phyloP scores from a whole-genome alignment of 805 yeast species.

The Ogataea parapolymorpha region DNA sequence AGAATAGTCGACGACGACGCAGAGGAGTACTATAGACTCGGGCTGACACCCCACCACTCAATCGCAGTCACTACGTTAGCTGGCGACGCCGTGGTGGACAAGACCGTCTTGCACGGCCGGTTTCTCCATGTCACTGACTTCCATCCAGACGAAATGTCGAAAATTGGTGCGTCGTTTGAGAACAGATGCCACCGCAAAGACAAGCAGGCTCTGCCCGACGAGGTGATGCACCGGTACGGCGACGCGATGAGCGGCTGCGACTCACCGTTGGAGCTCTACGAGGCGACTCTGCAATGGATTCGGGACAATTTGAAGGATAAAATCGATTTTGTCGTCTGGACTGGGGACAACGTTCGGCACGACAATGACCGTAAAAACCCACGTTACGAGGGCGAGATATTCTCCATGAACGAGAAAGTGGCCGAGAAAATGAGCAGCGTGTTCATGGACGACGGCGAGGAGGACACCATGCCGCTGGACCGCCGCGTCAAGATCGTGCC shows the following conservation, averaged over 20 bases:
- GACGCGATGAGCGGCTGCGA: slow-evolving; percentile 79
- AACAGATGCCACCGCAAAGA: slow-evolving; percentile 51
- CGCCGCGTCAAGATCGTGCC: slow-evolving; percentile 53
- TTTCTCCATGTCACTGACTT: slow-evolving; percentile 84
- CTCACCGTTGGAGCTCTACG: slow-evolving; percentile 59
- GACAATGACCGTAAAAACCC: slow-evolving; percentile 76
- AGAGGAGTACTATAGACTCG: slow-evolving; percentile 32
- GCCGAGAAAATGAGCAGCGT: slow-evolving; percentile 48
- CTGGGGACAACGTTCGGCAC: slow-evolving; percentile 85
- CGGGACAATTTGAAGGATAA: slow-evolving; percentile 61
- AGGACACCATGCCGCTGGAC: slow-evolving; percentile 23
- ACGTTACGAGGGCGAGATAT: slow-evolving; percentile 67
- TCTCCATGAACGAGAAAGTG: slow-evolving; percentile 61
- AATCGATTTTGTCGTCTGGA: slow-evolving; percentile 85
- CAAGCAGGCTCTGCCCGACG: slow-evolving; percentile 37
- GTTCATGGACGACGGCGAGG: slow-evolving; percentile 48
- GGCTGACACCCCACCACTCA: slow-evolving; percentile 41
- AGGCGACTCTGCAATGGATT: slow-evolving; percentile 67
- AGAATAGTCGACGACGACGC: slow-evolving; percentile 22
- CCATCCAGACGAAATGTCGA: slow-evolving; percentile 75
- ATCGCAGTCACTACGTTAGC: slow-evolving; percentile 25
- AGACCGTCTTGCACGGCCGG: slow-evolving; percentile 56
- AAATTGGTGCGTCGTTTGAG: slow-evolving; percentile 46
- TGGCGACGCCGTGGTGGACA: slow-evolving; percentile 12
- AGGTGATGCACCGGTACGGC: slow-evolving; percentile 64